A percentile compares a stretch with the other conserved stretches of the same genome.
phyloP scores from a whole-genome alignment of 129 eudicot species.

The Rutidosis leptorrhynchoides region DNA sequence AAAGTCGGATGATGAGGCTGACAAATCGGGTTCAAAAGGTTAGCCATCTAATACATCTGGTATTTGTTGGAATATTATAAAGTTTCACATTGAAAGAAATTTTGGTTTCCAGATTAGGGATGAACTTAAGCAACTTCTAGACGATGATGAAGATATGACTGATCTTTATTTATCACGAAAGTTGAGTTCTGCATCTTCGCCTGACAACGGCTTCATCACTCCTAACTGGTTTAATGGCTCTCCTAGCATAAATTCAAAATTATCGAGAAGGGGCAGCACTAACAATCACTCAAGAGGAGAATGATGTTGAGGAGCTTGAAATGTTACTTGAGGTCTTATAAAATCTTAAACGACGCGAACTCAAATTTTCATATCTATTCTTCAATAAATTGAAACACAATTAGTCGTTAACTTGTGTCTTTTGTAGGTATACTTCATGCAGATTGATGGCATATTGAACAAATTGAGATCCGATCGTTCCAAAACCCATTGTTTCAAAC shows the following conservation, averaged over 20 bases:
- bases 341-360: too few relatives aligned
- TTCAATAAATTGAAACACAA: too few relatives aligned
- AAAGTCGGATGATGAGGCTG: conserved; percentile 83
- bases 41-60: too few relatives aligned
- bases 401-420: too few relatives aligned
- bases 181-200: conserved; percentile 67
- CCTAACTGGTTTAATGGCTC: conserved; percentile 50
- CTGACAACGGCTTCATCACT: conserved; percentile 56
- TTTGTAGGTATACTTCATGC: conserved; percentile 99
- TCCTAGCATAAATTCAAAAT: conserved; percentile 51
- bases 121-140: conserved; percentile 95
- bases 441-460: conserved; percentile 97
- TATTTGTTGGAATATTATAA: too few relatives aligned
- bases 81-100: too few relatives aligned
- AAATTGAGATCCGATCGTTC: too few relatives aligned
- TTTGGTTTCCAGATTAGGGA: conserved; percentile 70
- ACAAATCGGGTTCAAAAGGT: conserved; percentile 97
- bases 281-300: conserved; percentile 55
- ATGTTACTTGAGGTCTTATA: conserved; percentile 97
- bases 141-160: conserved; percentile 93
- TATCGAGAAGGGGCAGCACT: conserved; percentile 64
- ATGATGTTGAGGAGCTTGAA: conserved; percentile 90
- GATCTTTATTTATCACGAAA: conserved; percentile 79
- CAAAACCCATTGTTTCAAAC: too few relatives aligned
- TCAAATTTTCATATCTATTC: too few relatives aligned